These are phyloP conservation scores for Fraxinus dipetala DNA, from an alignment of 305 asterid genomes.

Conservation along the genomic window DNA sequence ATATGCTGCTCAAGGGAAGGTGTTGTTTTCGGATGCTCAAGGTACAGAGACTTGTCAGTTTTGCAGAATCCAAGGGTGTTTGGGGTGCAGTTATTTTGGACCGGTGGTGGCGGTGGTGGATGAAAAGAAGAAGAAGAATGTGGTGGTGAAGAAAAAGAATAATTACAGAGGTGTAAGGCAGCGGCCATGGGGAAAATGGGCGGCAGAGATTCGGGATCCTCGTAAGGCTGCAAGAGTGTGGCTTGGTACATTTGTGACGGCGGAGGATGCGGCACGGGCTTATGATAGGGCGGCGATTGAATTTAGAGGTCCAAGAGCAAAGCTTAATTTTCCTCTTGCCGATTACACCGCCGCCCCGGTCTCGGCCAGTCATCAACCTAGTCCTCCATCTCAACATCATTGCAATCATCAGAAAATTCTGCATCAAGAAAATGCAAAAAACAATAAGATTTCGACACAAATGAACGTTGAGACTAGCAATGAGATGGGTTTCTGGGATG, in stretches of 20 bases:
- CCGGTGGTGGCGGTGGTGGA: conserved; percentile 7
- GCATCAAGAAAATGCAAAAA: conserved; percentile 14
- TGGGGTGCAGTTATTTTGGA: conserved; percentile 65
- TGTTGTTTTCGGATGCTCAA: conserved; percentile 22
- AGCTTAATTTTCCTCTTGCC: conserved; percentile 65
- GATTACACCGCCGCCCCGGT: conserved; percentile 43
- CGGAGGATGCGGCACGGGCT: conserved; percentile 80
- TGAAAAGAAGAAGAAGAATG: conserved; percentile 18
- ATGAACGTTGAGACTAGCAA: conserved; percentile 24
- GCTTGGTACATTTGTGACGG: conserved; percentile 83
- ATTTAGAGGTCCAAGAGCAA: conserved; percentile 83
- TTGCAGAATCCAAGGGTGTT: conserved; percentile 57
- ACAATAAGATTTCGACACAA: neutral
- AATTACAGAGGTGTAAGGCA: conserved; percentile 87
- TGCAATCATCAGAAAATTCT: neutral
- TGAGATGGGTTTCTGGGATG: conserved; percentile 36
- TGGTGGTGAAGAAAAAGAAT: conserved; percentile 46
- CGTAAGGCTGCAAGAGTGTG: conserved; percentile 79
- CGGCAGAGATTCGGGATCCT: conserved; percentile 85
- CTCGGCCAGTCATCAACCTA: neutral
- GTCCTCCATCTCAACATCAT: neutral
- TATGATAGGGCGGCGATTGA: conserved; percentile 78
- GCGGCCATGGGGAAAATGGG: conserved; percentile 98
- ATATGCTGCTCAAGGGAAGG: neutral
- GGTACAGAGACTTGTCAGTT: conserved; percentile 43